phyloP scores from a whole-genome alignment of 306 rosid genomes.

The Arachis stenosperma region DNA sequence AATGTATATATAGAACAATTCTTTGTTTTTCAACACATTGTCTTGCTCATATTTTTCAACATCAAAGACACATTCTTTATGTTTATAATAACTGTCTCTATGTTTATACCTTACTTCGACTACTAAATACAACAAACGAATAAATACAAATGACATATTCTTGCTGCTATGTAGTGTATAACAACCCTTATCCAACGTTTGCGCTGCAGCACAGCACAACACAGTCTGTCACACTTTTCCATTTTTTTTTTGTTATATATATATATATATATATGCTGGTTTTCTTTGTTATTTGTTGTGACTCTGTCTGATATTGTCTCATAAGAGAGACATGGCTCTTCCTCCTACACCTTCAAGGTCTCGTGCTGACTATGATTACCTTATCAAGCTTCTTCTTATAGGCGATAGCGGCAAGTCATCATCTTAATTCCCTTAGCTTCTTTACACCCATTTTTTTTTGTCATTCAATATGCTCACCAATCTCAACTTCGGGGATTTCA shows the following conservation, averaged over 20 bases:
- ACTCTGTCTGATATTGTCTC: not conserved
- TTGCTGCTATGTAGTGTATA: not conserved
- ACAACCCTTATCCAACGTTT: conserved; percentile 5
- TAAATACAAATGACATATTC: not conserved
- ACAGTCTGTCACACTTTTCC: conserved; percentile 27
- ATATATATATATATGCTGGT: not conserved
- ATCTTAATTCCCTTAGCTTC: not conserved
- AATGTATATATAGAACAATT: too few relatives aligned
- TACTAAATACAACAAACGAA: too few relatives aligned
- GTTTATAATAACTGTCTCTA: too few relatives aligned
- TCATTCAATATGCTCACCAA: not conserved
- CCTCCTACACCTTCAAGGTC: conserved; percentile 25
- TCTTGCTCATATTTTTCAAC: too few relatives aligned
- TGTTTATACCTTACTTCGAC: too few relatives aligned
- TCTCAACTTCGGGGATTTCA: not conserved
- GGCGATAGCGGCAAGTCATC: conserved; percentile 41
- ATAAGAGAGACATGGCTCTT: conserved; percentile 20
- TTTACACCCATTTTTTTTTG: not conserved
- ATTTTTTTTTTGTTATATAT: not conserved
- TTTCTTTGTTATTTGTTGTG: not conserved
- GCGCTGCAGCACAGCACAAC: conserved; percentile 1
- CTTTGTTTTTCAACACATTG: too few relatives aligned
- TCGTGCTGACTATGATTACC: conserved; percentile 43
- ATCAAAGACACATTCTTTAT: too few relatives aligned
- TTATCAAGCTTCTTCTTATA: conserved; percentile 44